Conservation (phyloP, 2,329 filamentous ascomycete species). For the Fusarium temperatum region DNA sequence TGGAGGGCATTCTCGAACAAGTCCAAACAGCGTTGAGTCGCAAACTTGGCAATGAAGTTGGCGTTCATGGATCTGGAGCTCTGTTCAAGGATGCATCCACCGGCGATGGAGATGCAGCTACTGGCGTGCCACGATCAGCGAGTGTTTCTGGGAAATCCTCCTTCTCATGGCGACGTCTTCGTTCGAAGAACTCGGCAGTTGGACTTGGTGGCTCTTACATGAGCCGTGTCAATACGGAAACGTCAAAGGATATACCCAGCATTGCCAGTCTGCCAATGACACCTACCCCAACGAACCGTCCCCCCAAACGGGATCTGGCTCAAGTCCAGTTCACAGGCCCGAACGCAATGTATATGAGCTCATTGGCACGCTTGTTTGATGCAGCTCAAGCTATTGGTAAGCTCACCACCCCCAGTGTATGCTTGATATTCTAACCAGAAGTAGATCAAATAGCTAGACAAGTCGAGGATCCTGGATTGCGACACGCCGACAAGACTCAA, state of each 20-base stretch:
- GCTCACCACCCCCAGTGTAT: slow-evolving; percentile 38
- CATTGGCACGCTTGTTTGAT: slow-evolving; percentile 90
- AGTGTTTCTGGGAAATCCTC: slow-evolving; percentile 76
- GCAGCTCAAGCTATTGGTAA: slow-evolving; percentile 91
- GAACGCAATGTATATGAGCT: slow-evolving; percentile 89
- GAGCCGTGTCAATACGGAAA: slow-evolving; percentile 39
- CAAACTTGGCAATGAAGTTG: slow-evolving; percentile 93
- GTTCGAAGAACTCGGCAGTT: slow-evolving; percentile 85
- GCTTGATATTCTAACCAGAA: slow-evolving; percentile 36
- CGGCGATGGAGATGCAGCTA: slow-evolving; percentile 55
- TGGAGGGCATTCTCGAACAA: slow-evolving; percentile 87
- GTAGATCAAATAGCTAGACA: slow-evolving; percentile 94
- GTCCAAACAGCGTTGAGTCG: slow-evolving; percentile 80
- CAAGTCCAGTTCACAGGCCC: slow-evolving; percentile 81
- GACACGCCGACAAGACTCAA: slow-evolving; percentile 91
- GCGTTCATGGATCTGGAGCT: slow-evolving; percentile 75
- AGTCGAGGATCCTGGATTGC: slow-evolving; percentile 92
- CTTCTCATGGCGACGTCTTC: slow-evolving; percentile 88
- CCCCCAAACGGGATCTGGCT: slow-evolving; percentile 75
- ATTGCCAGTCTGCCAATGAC: slow-evolving; percentile 84
- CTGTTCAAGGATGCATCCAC: slow-evolving; percentile 77
- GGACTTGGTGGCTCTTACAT: slow-evolving; percentile 62
- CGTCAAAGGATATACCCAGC: slow-evolving; percentile 53
- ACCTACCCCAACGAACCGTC: slow-evolving; percentile 68
- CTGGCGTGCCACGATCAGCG: slow-evolving; percentile 60